phyloP scores from a whole-genome alignment of 106 monocot species.

The Xerophyta viscosa region DNA sequence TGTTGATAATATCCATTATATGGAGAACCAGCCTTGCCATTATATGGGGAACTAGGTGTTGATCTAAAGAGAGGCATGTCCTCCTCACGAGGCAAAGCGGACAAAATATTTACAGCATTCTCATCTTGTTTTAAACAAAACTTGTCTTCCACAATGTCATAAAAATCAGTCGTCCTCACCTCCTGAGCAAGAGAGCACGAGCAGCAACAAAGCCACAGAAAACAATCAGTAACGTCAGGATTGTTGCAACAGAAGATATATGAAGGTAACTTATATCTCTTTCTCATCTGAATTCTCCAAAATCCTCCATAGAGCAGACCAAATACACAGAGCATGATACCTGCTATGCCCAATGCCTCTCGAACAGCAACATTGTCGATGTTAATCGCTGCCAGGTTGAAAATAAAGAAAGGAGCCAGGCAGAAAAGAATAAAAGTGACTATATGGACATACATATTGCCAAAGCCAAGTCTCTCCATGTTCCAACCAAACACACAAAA shows the following conservation, averaged over 20 bases:
- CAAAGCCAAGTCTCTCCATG: slow-evolving; percentile 68
- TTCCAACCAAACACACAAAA: slow-evolving; percentile 75
- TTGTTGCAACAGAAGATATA: slow-evolving; percentile 31
- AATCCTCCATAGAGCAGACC: slow-evolving; percentile 69
- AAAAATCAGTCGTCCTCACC: slow-evolving; percentile 43
- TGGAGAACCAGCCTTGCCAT: neutral
- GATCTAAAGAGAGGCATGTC: slow-evolving; percentile 27
- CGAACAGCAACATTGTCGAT: slow-evolving; percentile 36
- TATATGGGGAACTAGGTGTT: slow-evolving; percentile 38
- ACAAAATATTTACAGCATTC: neutral
- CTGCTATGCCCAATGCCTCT: slow-evolving; percentile 33
- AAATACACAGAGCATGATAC: slow-evolving; percentile 42
- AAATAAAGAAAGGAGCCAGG: slow-evolving; percentile 52
- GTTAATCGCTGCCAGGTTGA: slow-evolving; percentile 53
- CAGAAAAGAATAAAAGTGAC: slow-evolving; percentile 50
- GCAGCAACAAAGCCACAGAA: slow-evolving; percentile 62
- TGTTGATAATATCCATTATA: slow-evolving; percentile 14
- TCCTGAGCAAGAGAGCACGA: slow-evolving; percentile 67
- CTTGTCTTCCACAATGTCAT: slow-evolving; percentile 38
- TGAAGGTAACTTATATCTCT: slow-evolving; percentile 39
- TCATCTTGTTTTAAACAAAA: slow-evolving; percentile 13
- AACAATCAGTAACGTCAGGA: slow-evolving; percentile 40
- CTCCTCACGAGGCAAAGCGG: slow-evolving; percentile 33
- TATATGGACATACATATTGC: slow-evolving; percentile 67
- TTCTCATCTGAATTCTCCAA: slow-evolving; percentile 81